A percentile compares a stretch with the other conserved stretches of the same genome.
These are phyloP conservation scores for Penstemon newberryi DNA, from an alignment of 257 asterid genomes.

Conservation along the genomic window DNA sequence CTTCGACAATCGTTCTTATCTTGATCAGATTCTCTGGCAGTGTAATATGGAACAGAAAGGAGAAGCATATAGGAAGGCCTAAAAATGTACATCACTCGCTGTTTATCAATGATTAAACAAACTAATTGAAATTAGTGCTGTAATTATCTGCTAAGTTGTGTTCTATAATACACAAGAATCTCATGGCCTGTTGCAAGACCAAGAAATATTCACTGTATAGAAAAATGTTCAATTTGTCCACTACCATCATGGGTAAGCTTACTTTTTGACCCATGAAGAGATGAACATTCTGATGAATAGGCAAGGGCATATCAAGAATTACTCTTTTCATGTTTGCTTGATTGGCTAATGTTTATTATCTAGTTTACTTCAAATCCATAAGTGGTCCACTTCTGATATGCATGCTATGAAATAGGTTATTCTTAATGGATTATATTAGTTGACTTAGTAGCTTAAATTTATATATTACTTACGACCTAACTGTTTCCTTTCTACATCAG, in stretches of 20 bases:
- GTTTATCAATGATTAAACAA: not conserved
- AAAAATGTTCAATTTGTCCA: not conserved
- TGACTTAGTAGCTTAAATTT: slow-evolving; percentile 3
- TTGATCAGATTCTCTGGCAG: not conserved
- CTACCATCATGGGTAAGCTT: not conserved
- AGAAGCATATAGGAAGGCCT: slow-evolving; percentile 6
- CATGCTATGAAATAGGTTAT: slow-evolving; percentile 14
- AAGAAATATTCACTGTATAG: not conserved
- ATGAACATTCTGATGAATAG: not conserved
- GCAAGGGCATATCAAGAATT: slow-evolving; percentile 2
- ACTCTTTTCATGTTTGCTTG: not conserved
- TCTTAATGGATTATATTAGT: not conserved
- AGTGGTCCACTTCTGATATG: slow-evolving; percentile 14
- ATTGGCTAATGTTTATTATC: slow-evolving; percentile 11
- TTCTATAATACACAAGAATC: not conserved
- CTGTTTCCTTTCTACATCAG: slow-evolving; percentile 41
- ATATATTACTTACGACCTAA: slow-evolving; percentile 1
- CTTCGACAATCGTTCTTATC: slow-evolving; percentile 1
- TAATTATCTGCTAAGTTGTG: not conserved
- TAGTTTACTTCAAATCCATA: slow-evolving; percentile 3
- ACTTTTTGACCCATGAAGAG: slow-evolving; percentile 9
- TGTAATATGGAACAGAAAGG: not conserved
- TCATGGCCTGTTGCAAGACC: slow-evolving; percentile 5
- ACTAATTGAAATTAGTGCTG: slow-evolving; percentile 3
- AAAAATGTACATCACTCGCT: not conserved